Evolutionary conservation across 2,329 filamentous ascomycete genomes (phyloP), one percentile per base, ranked within the genome.

Genomic region (Pseudogymnoascus sp.): DNA sequence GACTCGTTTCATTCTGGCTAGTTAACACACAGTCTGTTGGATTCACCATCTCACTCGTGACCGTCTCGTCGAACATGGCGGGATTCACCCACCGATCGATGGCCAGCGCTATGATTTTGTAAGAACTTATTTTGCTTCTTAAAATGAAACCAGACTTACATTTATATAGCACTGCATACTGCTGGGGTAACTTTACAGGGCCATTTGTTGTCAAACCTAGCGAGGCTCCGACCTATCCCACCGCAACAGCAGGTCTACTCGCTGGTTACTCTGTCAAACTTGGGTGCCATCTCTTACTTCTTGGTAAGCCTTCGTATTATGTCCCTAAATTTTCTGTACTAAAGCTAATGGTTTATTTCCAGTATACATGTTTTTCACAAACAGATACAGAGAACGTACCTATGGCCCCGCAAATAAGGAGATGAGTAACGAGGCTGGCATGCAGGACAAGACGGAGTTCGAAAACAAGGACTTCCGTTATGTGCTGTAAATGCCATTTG

Each of bases 401-500:
- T 76, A 77, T 64, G 72, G 75, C 6, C 64, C 70, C 26, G 67
- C 74, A 35, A 67, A 76, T 63, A 75, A 75, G 68, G 66, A 70
- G 60, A 56, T 66, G 38, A 71, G 72, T 70, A 68, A 76, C 19
- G 75, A 78, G 59, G 72, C 72, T 2, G 76, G 76, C 0, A 79
- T 78, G 75, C 70, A 71, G 61, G 76, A 78, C 62, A 63, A 71
- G 38, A 78, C 76, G 0, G 74, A 77, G 66, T 77, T 77, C 64
- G 72, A 77, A 64, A 79, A 78, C 63, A 77, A 74, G 65, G 71
- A 77, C 29, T 79, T 79, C 62, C 67, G 76, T 46, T 78, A 78
- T 66, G 76, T 78, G 6, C 64, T 74, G 5, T 73, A 64, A 26
- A 11, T 42, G 40, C 5, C 9, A 17, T 42, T 21, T 17, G 15